These are phyloP conservation scores for Dispira parvispora DNA, from an alignment of 192 early-diverging fungal species.

Conservation along the genomic window DNA sequence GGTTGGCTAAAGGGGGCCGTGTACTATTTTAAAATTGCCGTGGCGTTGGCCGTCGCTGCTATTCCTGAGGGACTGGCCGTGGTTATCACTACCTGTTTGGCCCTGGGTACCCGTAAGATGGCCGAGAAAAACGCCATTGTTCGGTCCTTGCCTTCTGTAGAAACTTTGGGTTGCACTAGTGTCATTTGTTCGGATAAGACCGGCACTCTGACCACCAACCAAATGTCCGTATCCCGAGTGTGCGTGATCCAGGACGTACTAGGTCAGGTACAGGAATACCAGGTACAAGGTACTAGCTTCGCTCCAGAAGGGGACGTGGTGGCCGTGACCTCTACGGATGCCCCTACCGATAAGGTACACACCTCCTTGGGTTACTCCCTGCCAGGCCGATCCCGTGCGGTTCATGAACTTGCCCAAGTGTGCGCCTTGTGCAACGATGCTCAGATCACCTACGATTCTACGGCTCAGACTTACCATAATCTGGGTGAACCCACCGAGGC, in stretches of 20 bases:
- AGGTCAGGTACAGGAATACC: constrained; percentile 34
- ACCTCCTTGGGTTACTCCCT: constrained; percentile 26
- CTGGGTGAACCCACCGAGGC: constrained; percentile 99
- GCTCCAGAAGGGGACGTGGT: constrained; percentile 61
- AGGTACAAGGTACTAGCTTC: constrained; percentile 74
- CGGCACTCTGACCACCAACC: constrained; percentile 95
- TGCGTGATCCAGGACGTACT: constrained; percentile 34
- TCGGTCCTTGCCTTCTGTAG: constrained; percentile 75
- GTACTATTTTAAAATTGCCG: constrained; percentile 99
- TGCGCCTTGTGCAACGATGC: constrained; percentile 88
- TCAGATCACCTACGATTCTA: constrained; percentile 60
- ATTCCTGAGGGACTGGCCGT: constrained; percentile 99
- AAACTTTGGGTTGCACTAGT: constrained; percentile 92
- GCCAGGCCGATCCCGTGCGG: constrained; percentile 25
- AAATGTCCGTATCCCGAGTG: constrained; percentile 78
- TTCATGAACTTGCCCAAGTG: constrained; percentile 65
- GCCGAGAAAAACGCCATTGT: constrained; percentile 93
- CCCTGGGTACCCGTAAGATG: constrained; percentile 96
- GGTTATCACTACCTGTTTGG: constrained; percentile 94
- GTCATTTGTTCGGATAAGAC: constrained; percentile 99
- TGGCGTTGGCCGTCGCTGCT: constrained; percentile 94
- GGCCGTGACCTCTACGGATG: not conserved
- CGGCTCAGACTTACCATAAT: constrained; percentile 41
- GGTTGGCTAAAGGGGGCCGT: constrained; percentile 91
- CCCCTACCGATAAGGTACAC: constrained; percentile 18